These are phyloP conservation scores for Saccharomycopsis babjevae DNA, from an alignment of 805 yeast species.

Conservation along the genomic window DNA sequence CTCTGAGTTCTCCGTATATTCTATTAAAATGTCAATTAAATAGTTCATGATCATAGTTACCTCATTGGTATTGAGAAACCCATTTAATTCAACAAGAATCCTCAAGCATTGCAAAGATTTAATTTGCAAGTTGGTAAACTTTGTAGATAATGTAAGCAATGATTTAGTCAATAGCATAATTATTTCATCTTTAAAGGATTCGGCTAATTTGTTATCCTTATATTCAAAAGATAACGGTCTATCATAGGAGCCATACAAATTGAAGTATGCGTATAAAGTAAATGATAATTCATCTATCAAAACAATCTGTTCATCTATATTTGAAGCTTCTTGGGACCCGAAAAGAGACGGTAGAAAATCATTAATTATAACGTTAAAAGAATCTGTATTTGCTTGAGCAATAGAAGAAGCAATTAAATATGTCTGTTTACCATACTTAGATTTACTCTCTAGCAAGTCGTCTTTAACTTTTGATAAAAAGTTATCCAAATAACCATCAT, in stretches of 20 bases:
- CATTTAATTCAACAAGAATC: conserved; percentile 39
- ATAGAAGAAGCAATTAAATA: conserved; percentile 48
- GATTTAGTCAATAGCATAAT: conserved; percentile 59
- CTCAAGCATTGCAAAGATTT: conserved; percentile 57
- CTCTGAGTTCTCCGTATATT: conserved; percentile 22
- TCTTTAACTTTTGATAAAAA: conserved; percentile 33
- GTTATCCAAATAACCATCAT: conserved; percentile 27
- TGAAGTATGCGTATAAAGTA: conserved; percentile 40
- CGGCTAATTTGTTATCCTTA: conserved; percentile 28
- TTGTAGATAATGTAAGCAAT: conserved; percentile 52
- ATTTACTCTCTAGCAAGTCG: conserved; percentile 43
- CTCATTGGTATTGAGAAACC: conserved; percentile 45
- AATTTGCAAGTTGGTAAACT: conserved; percentile 61
- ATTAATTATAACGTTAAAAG: conserved; percentile 42
- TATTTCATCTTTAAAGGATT: conserved; percentile 51
- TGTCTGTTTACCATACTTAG: conserved; percentile 52
- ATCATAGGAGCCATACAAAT: conserved; percentile 28
- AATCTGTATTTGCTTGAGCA: conserved; percentile 35
- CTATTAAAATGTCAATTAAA: conserved; percentile 51
- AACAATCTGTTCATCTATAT: conserved; percentile 46
- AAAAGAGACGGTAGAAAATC: background rate
- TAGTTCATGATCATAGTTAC: conserved; percentile 52
- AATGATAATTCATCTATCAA: conserved; percentile 51
- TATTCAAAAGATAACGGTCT: background rate
- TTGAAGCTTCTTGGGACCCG: conserved; percentile 10